Percentiles rank a stretch among this genome's conserved stretches.
These are phyloP conservation scores for Isochrysis galbana DNA, from an alignment of 78 protist genomes.

Conservation along the genomic window DNA sequence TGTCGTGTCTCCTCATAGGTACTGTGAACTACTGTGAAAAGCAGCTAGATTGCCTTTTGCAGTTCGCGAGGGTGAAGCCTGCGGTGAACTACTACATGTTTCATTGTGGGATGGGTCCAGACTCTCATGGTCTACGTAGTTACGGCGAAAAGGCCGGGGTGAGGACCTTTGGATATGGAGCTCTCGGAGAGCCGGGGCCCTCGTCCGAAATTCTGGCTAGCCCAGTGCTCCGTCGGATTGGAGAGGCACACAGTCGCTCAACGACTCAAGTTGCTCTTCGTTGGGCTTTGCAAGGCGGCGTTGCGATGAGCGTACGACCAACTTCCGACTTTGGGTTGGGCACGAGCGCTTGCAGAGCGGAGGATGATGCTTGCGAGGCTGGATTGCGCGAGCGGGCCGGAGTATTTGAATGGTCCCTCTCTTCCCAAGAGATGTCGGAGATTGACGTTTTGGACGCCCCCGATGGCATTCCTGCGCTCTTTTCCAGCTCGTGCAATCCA, in stretches of 20 bases:
- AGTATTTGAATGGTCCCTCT: background rate
- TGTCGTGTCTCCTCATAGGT: no score
- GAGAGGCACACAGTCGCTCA: background rate
- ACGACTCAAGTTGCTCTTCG: background rate
- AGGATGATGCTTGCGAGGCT: background rate
- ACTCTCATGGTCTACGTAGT: slow-evolving; percentile 12
- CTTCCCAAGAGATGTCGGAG: background rate
- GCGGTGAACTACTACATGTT: background rate
- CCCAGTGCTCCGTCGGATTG: background rate
- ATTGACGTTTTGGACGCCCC: background rate
- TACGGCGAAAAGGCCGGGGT: background rate
- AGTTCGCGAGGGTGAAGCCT: background rate
- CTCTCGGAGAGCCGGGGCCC: slow-evolving; percentile 2
- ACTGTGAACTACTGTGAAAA: slow-evolving; percentile 8
- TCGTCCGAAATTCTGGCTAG: background rate
- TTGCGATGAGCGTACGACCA: slow-evolving; percentile 5
- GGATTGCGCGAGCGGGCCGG: background rate
- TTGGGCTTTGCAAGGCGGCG: slow-evolving; percentile 25
- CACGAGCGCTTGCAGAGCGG: background rate
- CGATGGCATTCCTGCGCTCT: slow-evolving; percentile 8
- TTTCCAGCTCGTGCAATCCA: background rate
- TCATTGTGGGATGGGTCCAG: slow-evolving; percentile 17
- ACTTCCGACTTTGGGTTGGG: background rate
- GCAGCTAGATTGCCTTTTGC: background rate
- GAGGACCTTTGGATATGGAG: slow-evolving; percentile 17